These are phyloP conservation scores for Plantago major DNA, from an alignment of 257 asterid genomes.

Conservation along the genomic window DNA sequence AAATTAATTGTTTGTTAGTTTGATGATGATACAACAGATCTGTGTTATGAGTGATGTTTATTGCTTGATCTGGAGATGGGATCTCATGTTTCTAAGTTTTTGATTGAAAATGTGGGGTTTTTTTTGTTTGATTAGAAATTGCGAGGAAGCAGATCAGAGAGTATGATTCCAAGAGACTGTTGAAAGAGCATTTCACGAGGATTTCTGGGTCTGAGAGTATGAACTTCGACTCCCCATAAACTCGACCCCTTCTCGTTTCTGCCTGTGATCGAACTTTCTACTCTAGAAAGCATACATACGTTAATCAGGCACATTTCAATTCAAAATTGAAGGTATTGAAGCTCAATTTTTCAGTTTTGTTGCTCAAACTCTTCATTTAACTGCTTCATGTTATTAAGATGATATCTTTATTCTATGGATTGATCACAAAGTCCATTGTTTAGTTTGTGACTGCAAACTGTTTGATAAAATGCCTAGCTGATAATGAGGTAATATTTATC, in stretches of 20 bases:
- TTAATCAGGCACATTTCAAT: no score
- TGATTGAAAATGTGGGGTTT: constrained; percentile 2
- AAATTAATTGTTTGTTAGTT: no score
- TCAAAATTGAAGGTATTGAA: no score
- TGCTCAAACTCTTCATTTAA: neutral
- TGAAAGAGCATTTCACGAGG: constrained; percentile 90
- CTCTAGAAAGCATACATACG: no score
- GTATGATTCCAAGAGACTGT: constrained; percentile 90
- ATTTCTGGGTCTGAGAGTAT: constrained; percentile 71
- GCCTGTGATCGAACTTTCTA: no score
- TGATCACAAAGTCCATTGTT: no score
- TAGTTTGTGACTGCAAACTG: neutral
- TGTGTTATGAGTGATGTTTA: constrained; percentile 3
- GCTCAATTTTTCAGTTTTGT: neutral
- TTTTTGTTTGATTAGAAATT: constrained; percentile 45
- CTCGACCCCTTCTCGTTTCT: no score
- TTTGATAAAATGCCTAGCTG: constrained; percentile 29
- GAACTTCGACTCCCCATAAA: no score
- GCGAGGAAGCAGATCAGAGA: constrained; percentile 98
- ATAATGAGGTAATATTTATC: neutral
- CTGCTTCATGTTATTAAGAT: no score
- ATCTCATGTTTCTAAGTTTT: constrained; percentile 20
- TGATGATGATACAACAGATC: constrained; percentile 19
- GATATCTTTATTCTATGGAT: no score
- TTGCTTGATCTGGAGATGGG: constrained; percentile 31